phyloP scores from a whole-genome alignment of 257 asterid species.

The Verbena officinalis region DNA sequence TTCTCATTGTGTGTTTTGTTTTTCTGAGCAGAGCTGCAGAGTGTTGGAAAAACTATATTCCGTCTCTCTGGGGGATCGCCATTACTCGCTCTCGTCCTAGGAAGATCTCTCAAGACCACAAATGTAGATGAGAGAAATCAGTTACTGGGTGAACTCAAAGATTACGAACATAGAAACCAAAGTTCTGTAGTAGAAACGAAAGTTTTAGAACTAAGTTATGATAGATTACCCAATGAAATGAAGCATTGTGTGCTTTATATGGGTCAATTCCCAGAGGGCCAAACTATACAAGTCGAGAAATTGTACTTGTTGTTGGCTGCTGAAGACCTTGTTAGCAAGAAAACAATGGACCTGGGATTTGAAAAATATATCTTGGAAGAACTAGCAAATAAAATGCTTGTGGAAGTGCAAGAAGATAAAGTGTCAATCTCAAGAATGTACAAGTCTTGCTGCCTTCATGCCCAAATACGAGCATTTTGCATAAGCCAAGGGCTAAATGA shows the following conservation, averaged over 20 bases:
- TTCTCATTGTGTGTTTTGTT: background rate
- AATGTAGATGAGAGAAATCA: background rate
- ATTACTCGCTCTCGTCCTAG: background rate
- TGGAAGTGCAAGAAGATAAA: constrained; percentile 7
- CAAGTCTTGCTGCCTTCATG: constrained; percentile 21
- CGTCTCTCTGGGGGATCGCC: constrained; percentile 7
- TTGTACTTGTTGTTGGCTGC: constrained; percentile 31
- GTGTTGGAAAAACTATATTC: background rate
- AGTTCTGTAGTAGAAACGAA: background rate
- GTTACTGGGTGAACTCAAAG: background rate
- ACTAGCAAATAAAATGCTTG: background rate
- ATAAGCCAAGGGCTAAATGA: background rate
- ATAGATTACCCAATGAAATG: constrained; percentile 9
- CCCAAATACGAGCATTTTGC: constrained; percentile 18
- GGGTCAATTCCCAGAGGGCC: constrained; percentile 32
- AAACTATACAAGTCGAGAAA: constrained; percentile 16
- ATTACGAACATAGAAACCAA: background rate
- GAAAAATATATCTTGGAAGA: constrained; percentile 12
- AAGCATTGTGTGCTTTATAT: constrained; percentile 39
- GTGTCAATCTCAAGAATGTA: background rate
- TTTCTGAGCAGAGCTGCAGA: background rate
- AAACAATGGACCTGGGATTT: background rate
- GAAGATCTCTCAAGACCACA: background rate
- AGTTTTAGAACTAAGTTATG: constrained; percentile 15
- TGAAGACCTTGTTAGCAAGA: constrained; percentile 19